Percentiles rank a stretch among this genome's conserved stretches.
These are phyloP conservation scores for Apiotrichum akiyoshidainum DNA, from an alignment of 1,284 basidiomycete genomes.

Conservation along the genomic window DNA sequence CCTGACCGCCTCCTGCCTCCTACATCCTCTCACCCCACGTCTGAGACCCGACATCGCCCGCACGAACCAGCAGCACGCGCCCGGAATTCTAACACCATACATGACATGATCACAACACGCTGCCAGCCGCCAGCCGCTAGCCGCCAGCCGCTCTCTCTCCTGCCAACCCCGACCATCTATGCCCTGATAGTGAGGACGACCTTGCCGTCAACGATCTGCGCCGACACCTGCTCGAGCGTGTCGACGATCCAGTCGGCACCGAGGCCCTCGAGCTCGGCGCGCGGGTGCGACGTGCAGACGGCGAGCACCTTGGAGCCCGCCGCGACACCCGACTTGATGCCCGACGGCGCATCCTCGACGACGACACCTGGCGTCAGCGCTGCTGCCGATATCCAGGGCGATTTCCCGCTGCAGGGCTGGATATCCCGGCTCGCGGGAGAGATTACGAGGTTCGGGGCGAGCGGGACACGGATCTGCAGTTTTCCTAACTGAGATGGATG, in stretches of 20 bases:
- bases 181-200: conserved; percentile 23
- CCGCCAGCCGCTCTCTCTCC: too few species aligned
- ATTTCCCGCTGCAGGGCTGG: background rate
- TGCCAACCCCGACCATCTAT: background rate
- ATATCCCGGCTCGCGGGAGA: background rate
- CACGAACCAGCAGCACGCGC: too few species aligned
- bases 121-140: too few species aligned
- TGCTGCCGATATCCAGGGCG: background rate
- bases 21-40: too few species aligned
- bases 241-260: conserved; percentile 51
- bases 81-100: too few species aligned
- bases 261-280: conserved; percentile 58
- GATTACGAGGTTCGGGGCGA: too few species aligned
- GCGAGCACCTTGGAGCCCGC: conserved; percentile 71
- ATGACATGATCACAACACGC: too few species aligned
- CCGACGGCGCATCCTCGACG: conserved; percentile 78
- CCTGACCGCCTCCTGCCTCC: too few species aligned
- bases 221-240: conserved; percentile 38
- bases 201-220: conserved; percentile 23
- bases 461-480: too few species aligned
- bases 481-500: background rate
- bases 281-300: conserved; percentile 72
- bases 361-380: conserved; percentile 59
- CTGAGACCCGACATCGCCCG: too few species aligned
- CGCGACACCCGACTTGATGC: conserved; percentile 66